phyloP scores from a whole-genome alignment of 2,329 filamentous ascomycete species.

The Phialophora macrospora region DNA sequence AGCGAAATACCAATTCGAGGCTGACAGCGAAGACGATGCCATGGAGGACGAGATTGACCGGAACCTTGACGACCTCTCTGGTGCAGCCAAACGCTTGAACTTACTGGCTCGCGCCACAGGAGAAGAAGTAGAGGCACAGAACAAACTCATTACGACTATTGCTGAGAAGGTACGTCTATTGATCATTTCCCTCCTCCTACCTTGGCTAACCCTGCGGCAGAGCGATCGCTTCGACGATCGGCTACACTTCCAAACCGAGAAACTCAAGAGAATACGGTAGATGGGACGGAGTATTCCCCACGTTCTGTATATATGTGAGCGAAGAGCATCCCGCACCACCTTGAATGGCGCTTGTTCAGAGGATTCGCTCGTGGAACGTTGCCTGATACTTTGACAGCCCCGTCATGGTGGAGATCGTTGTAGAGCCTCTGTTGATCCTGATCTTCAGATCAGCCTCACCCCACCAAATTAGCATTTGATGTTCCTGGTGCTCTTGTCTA shows the following conservation, averaged over 20 bases:
- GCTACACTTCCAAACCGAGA: constrained; percentile 38
- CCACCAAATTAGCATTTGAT: constrained; percentile 21
- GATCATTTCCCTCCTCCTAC: not conserved
- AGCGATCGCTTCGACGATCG: constrained; percentile 41
- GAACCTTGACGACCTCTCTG: constrained; percentile 65
- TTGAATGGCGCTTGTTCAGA: not conserved
- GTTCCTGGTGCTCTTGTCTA: constrained; percentile 13
- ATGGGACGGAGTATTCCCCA: not conserved
- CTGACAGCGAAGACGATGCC: constrained; percentile 70
- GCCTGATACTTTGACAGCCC: constrained; percentile 13
- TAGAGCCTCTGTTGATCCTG: constrained; percentile 28
- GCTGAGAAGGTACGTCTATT: constrained; percentile 67
- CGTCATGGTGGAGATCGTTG: constrained; percentile 5
- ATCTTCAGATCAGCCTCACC: constrained; percentile 29
- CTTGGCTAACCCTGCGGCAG: constrained; percentile 29
- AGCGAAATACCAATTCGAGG: constrained; percentile 77
- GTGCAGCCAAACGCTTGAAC: constrained; percentile 72
- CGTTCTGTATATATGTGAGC: constrained; percentile 5
- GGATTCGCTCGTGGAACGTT: not conserved
- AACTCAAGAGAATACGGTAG: constrained; percentile 38
- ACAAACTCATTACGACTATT: constrained; percentile 76
- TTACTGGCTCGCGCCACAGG: constrained; percentile 74
- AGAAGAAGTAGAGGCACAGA: constrained; percentile 75
- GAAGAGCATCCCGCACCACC: not conserved
- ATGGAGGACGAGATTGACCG: constrained; percentile 74